These are phyloP conservation scores for Heterobasidion parviporum DNA, from an alignment of 1,284 basidiomycete species.

Conservation along the genomic window DNA sequence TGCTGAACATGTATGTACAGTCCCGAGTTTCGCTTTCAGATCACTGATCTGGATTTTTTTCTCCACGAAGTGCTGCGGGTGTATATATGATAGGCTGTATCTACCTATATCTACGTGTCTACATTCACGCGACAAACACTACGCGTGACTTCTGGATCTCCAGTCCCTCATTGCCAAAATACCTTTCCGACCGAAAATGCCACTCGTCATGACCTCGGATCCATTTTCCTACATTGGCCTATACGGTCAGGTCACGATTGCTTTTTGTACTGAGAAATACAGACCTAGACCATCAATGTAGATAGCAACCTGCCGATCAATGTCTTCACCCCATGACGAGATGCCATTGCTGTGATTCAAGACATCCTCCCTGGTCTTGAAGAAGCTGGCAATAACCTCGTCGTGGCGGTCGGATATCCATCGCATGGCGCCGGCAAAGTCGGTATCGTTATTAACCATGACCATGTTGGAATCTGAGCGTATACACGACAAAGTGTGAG, in stretches of 20 bases:
- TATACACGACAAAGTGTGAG: too few species aligned
- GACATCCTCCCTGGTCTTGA: conserved; percentile 1
- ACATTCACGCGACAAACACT: background rate
- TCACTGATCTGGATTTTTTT: too few species aligned
- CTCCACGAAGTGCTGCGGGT: too few species aligned
- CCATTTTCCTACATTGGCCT: conserved; percentile 9
- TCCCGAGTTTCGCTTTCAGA: too few species aligned
- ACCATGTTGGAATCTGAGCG: too few species aligned
- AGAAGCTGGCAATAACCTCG: conserved; percentile 7
- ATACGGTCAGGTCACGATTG: background rate
- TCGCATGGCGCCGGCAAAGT: conserved; percentile 13
- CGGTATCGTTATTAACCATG: conserved; percentile 14
- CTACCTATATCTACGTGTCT: too few species aligned
- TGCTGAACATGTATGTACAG: too few species aligned
- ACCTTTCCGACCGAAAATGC: conserved; percentile 22
- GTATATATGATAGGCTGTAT: too few species aligned
- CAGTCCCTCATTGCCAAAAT: conserved; percentile 19
- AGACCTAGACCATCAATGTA: conserved; percentile 15
- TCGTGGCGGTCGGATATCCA: conserved; percentile 11
- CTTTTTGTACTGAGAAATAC: background rate
- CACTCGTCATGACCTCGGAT: conserved; percentile 17
- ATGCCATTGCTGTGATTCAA: conserved; percentile 7
- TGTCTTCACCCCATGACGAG: conserved; percentile 13
- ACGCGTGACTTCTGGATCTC: conserved; percentile 12
- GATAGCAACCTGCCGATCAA: conserved; percentile 12